Base-by-base conservation (phyloP, 768 basidiomycete species). In the Leucogyrophana mollusca region DNA sequence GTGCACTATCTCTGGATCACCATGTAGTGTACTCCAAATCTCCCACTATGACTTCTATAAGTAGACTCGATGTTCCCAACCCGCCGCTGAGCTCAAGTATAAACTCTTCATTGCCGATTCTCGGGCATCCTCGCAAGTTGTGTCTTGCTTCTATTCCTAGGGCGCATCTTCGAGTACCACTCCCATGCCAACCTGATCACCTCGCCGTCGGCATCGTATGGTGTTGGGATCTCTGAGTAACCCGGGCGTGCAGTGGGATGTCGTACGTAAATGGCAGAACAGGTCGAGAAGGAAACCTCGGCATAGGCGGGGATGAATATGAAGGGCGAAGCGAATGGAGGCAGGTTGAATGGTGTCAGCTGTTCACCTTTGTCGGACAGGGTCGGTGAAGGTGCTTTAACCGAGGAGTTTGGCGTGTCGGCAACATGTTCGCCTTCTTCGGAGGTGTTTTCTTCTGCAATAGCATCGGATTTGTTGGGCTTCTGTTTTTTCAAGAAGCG, bases 201-300 rank as follows among this genome's bases (percentile, higher is more conserved):
- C 53, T 94, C 90, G 14, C 96, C 96, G 58, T 96, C 94, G 0
- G 96, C 94, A 52, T 94, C 92, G 65, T 88, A 98, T 2, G 96
- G 96, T 4, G 90, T 90, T 5, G 95, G 92, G 30, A 99, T 87
- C 66, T 99, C 96, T 13, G 87, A 90, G 69, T 95, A 94, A 5
- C 90, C 90, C 0, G 94, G 91, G n/a, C 93, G 82, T 0, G 95
- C 96, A 0, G 94, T 96, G 7, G 96, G 96, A 58, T 98, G 93
- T 30, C 96, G 89, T 24, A 98, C 81, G 62, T 95, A 98, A 42
- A 97, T 74, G 11, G 85, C 86, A 2, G 94, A 91, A 66, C 95
- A 97, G 9, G 93, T 92, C 38, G 78, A 60, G 74, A 89, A 97
- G 46, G 85, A 88, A 10, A 84, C 80, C 55, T 94, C 90, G 43